phyloP scores from a whole-genome alignment of 2,329 filamentous ascomycete species.

The Dactylellina cionopaga region DNA sequence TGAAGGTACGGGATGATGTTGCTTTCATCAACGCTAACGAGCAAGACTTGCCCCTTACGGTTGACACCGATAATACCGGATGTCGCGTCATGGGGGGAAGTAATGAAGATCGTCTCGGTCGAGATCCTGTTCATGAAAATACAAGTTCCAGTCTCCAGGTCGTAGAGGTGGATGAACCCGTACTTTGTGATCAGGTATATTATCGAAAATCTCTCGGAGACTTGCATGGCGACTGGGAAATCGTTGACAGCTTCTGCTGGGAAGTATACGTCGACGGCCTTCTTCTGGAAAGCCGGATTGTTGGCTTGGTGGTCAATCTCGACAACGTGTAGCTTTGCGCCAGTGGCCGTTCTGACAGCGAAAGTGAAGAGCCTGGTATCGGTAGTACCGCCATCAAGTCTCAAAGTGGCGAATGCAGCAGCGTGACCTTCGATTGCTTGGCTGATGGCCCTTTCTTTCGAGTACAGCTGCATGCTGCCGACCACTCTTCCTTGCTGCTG shows the following conservation, averaged over 20 bases:
- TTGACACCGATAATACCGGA: conserved; percentile 94
- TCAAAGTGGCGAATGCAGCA: conserved; percentile 88
- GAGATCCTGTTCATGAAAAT: conserved; percentile 99
- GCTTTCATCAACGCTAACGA: conserved; percentile 90
- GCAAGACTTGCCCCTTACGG: conserved; percentile 94
- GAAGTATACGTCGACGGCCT: conserved; percentile 97
- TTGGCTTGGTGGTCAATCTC: conserved; percentile 93
- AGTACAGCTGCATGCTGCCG: conserved; percentile 96
- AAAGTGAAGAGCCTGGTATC: conserved; percentile 98
- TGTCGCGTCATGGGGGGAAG: conserved; percentile 81
- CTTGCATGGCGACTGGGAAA: conserved; percentile 97
- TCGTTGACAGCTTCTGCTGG: conserved; percentile 94
- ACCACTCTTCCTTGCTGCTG: conserved; percentile 92
- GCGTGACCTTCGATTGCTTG: conserved; percentile 98
- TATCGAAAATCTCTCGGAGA: conserved; percentile 95
- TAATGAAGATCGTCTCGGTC: conserved; percentile 98
- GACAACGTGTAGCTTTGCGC: conserved; percentile 95
- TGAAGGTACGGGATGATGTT: conserved; percentile 94
- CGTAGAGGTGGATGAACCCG: conserved; percentile 98
- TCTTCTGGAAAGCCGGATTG: conserved; percentile 92
- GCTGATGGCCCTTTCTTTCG: conserved; percentile 93
- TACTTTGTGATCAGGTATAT: conserved; percentile 99
- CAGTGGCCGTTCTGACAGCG: conserved; percentile 85
- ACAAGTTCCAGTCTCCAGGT: conserved; percentile 91
- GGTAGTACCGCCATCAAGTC: conserved; percentile 85